Evolutionary conservation across 2,329 filamentous ascomycete species (phyloP).

Genomic region (Ascochyta pisi): DNA sequence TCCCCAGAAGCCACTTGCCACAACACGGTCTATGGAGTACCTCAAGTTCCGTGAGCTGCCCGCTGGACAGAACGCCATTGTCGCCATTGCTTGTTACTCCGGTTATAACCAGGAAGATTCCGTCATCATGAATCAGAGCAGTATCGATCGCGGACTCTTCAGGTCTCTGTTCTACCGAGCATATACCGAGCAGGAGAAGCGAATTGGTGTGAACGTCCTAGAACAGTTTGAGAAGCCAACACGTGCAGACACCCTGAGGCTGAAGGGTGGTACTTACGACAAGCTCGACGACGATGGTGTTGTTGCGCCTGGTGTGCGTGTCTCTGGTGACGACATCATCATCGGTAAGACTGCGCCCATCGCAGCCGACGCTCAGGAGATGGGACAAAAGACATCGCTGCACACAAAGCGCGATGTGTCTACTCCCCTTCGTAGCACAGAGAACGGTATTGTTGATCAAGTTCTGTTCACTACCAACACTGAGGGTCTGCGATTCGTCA

Average conservation of each 20-base stretch:
- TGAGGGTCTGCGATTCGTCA: constrained; percentile 94
- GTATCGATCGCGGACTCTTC: constrained; percentile 96
- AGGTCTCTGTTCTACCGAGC: constrained; percentile 97
- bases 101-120: constrained; percentile 99
- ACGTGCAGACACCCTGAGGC: constrained; percentile 82
- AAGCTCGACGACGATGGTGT: constrained; percentile 98
- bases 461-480: constrained; percentile 94
- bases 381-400: constrained; percentile 86
- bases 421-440: constrained; percentile 90
- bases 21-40: constrained; percentile 97
- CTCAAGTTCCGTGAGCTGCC: constrained; percentile 97
- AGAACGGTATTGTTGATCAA: constrained; percentile 94
- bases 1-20: constrained; percentile 95
- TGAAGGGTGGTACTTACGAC: constrained; percentile 96
- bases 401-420: constrained; percentile 96
- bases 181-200: constrained; percentile 97
- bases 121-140: constrained; percentile 99
- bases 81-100: constrained; percentile 96
- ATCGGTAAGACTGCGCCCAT: constrained; percentile 98
- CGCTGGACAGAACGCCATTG: constrained; percentile 96
- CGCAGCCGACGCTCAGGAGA: constrained; percentile 87
- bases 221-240: constrained; percentile 97
- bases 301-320: constrained; percentile 89
- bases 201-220: constrained; percentile 88
- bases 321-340: constrained; percentile 97